Percentiles rank a stretch among this genome's conserved stretches.
Conservation (phyloP, 768 basidiomycete genomes). For the Lentinula sp. region DNA sequence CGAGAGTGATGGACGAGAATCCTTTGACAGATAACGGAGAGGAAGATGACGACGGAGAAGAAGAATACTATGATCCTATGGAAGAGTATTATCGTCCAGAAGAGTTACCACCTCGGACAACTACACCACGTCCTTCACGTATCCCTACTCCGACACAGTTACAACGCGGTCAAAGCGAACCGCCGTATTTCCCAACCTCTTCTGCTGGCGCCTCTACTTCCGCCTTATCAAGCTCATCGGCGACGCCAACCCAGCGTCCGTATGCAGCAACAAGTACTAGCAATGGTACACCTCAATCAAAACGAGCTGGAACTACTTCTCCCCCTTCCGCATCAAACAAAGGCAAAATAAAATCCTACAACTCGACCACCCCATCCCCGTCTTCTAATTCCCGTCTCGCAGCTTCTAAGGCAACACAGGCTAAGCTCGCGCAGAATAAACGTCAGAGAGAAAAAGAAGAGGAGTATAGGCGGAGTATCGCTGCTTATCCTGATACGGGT, state of each 20-base stretch:
- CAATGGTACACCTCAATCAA: neutral
- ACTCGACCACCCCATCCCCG: conserved; percentile 24
- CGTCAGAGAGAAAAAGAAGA: conserved; percentile 33
- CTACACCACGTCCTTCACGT: conserved; percentile 33
- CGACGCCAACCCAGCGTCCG: neutral
- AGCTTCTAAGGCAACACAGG: conserved; percentile 34
- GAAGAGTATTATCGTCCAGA: conserved; percentile 19
- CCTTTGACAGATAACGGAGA: conserved; percentile 72
- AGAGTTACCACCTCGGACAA: conserved; percentile 22
- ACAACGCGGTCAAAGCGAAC: conserved; percentile 32
- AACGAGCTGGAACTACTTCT: neutral
- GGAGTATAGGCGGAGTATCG: conserved; percentile 51
- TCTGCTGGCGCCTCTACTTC: neutral
- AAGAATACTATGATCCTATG: conserved; percentile 19
- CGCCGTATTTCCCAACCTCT: conserved; percentile 22
- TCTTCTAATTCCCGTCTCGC: conserved; percentile 33
- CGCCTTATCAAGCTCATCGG: neutral
- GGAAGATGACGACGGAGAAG: conserved; percentile 42
- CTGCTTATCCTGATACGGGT: conserved; percentile 61
- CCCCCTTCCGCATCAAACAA: neutral
- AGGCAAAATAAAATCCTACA: conserved; percentile 17
- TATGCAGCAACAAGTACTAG: neutral
- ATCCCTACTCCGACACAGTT: conserved; percentile 24
- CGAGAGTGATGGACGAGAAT: conserved; percentile 66
- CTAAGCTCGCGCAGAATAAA: conserved; percentile 26